Percentiles rank a stretch among this genome's conserved stretches.
Evolutionary conservation across 495 filamentous ascomycete species (phyloP).

Genomic region (Aspergillus campestris): DNA sequence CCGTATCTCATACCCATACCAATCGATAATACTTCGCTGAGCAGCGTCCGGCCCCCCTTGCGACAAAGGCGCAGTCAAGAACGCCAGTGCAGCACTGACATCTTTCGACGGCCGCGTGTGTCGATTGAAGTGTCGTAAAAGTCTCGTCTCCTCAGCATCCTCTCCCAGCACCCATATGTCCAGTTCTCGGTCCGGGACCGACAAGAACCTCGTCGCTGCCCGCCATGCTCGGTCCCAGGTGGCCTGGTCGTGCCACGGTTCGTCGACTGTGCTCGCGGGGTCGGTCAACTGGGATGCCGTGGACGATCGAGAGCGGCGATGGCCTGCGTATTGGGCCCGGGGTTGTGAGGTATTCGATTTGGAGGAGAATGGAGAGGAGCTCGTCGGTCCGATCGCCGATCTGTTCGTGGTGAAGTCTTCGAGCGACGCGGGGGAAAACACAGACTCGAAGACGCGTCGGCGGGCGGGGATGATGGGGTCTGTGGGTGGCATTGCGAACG

Average conservation of each 20-base stretch:
- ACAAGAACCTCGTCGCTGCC: conserved; percentile 53
- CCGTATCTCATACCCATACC: conserved; percentile 47
- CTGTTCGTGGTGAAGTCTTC: conserved; percentile 21
- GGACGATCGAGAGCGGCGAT: not conserved
- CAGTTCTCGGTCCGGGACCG: conserved; percentile 39
- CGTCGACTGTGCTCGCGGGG: conserved; percentile 8
- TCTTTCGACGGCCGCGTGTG: conserved; percentile 24
- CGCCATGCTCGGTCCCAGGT: conserved; percentile 64
- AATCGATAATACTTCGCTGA: conserved; percentile 30
- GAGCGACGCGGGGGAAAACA: conserved; percentile 41
- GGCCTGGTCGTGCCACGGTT: conserved; percentile 40
- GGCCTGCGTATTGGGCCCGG: conserved; percentile 7
- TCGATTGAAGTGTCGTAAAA: conserved; percentile 24
- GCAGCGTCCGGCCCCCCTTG: conserved; percentile 1
- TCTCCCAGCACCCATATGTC: conserved; percentile 14
- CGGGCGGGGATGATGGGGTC: conserved; percentile 25
- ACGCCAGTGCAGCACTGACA: conserved; percentile 27
- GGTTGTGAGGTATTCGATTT: conserved; percentile 19
- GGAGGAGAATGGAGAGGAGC: not conserved
- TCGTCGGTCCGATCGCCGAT: conserved; percentile 1
- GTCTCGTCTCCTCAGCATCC: conserved; percentile 20
- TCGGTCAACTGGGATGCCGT: conserved; percentile 12
- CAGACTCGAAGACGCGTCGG: conserved; percentile 42
- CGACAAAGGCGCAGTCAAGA: conserved; percentile 26
- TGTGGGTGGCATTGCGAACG: conserved; percentile 5